These are phyloP conservation scores for Schizosaccharomyces pombe DNA, from an alignment of 805 yeast genomes.

Conservation along the genomic window ASM294v3 CU329670.1:3132001-3132500, in stretches of 20 bases:
- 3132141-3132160: conserved; percentile 32
- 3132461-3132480: conserved; percentile 23
- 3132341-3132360: conserved; percentile 57
- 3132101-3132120: conserved; percentile 69
- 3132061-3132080: conserved; percentile 31
- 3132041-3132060: conserved; percentile 39
- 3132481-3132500: conserved; percentile 28
- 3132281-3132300: conserved; percentile 69
- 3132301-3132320: conserved; percentile 44
- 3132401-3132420: conserved; percentile 27
- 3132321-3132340: conserved; percentile 42
- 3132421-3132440: conserved; percentile 10
- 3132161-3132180: conserved; percentile 29
- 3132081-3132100: conserved; percentile 63
- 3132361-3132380: conserved; percentile 40
- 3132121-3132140: conserved; percentile 69
- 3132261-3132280: conserved; percentile 48
- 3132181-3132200: conserved; percentile 38
- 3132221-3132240: conserved; percentile 25
- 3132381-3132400: conserved; percentile 29
- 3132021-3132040: conserved; percentile 15
- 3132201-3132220: conserved; percentile 15
- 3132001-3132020: background rate
- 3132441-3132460: conserved; percentile 25
- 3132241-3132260: conserved; percentile 67